Base-by-base conservation (phyloP, 1,284 basidiomycete genomes). In the Mrakiaceae sp. region DNA sequence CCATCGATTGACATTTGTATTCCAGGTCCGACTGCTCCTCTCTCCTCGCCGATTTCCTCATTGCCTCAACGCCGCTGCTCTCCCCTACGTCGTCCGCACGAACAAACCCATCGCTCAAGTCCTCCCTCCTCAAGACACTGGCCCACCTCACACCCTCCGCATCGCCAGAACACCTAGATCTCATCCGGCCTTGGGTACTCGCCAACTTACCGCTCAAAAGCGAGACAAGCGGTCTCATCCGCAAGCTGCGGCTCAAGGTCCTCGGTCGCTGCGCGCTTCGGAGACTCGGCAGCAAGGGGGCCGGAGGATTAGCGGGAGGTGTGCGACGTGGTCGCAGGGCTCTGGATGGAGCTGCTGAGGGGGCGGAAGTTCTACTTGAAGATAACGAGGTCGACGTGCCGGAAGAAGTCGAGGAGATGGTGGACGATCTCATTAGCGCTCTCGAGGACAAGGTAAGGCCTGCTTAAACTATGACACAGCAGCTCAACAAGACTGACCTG, bases 391-490 rank as follows among this genome's bases (percentile, higher is more conserved):
- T 80, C 6, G 87, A 94, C 42, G 80, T 92, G 2, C 87, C 91
- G 0, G 86, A 88, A 59, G 84, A 87, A 62, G 81, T 92, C 4
- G 95, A 98, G 72, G 75, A 75, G 0, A 80, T 86, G 47, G 78
- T 98, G 12, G 86, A 88, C 67, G 81, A 85, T 49, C 77, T 98
- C 2, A 84, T 98, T 72, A 79, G 80, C 44, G 80, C 81, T 10
- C 76, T 98, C 27, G 86, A 90, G 71, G 91, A 98, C 75, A 90
- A 86, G 75, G 92, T 92, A 40, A 9, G 47, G 9, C 7, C 10
- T 11, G 4, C 9, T 16, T 27, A 27, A 27, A 27, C 46, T 46
- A 16, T 62, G n/a, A 47, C 27, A 27, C 62, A 64, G 64, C 52
- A n/a, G 8, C 52, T 5, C n/a, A 51, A 8, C 58, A 52, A 43